Evolutionary conservation across 192 early-diverging fungal genomes (phyloP).

Genomic region (Coemansia sp.): DNA sequence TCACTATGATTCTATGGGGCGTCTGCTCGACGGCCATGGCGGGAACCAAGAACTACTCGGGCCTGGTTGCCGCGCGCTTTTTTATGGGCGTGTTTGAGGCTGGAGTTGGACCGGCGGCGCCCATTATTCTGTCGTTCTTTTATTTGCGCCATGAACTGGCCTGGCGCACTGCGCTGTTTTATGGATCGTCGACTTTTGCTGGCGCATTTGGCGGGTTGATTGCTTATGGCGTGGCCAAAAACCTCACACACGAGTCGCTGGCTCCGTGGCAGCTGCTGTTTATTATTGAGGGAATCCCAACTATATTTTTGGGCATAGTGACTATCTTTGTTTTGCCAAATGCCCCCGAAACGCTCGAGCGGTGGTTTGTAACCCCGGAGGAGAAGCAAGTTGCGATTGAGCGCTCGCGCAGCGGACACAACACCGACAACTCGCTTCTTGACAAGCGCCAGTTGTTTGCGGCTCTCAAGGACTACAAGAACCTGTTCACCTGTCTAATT

Average conservation of each 20-base stretch:
- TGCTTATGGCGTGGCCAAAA: constrained; percentile 63
- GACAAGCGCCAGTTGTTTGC: constrained; percentile 53
- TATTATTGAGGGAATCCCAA: constrained; percentile 67
- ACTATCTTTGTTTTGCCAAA: constrained; percentile 59
- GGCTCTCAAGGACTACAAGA: constrained; percentile 56
- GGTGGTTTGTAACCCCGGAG: constrained; percentile 52
- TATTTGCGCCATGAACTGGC: constrained; percentile 69
- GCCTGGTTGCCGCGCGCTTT: constrained; percentile 44
- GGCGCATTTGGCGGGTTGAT: constrained; percentile 74
- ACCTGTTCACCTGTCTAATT: constrained; percentile 57
- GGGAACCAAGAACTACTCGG: constrained; percentile 40
- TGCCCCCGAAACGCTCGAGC: constrained; percentile 49
- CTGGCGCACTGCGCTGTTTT: constrained; percentile 65
- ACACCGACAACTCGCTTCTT: constrained; percentile 32
- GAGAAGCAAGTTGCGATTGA: constrained; percentile 57
- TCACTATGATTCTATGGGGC: constrained; percentile 72
- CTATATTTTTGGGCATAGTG: constrained; percentile 59
- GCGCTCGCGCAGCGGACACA: constrained; percentile 50
- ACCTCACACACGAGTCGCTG: constrained; percentile 55
- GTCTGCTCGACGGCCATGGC: constrained; percentile 64
- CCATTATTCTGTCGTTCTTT: constrained; percentile 70
- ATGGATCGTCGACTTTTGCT: constrained; percentile 67
- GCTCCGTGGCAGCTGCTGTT: constrained; percentile 74
- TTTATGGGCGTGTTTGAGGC: constrained; percentile 63
- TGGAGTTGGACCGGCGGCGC: constrained; percentile 71